Evolutionary conservation across 345 rosid genomes (phyloP).

Genomic region (Eucalyptus globulus): DNA sequence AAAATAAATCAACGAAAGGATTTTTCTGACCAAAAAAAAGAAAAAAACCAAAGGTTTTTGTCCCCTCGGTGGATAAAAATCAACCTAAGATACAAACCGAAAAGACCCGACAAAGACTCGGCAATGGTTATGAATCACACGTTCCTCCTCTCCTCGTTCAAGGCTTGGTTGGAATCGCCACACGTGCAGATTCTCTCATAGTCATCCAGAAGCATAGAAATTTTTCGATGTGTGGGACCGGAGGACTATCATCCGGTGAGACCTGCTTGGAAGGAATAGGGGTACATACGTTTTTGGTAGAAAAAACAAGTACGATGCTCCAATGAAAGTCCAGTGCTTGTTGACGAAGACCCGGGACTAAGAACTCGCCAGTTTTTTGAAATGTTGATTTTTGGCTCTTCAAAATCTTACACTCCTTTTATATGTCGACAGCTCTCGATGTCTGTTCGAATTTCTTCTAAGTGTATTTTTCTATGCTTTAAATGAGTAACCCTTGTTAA

Average conservation of each 20-base stretch:
- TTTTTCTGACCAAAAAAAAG: not conserved
- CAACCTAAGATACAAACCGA: not conserved
- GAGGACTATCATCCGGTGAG: not conserved
- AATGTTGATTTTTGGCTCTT: not conserved
- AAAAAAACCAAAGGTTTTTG: too few species aligned
- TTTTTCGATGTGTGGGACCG: not conserved
- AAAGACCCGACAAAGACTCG: not conserved
- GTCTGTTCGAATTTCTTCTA: not conserved
- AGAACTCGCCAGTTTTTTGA: not conserved
- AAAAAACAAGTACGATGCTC: not conserved
- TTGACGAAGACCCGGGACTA: not conserved
- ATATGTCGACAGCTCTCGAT: not conserved
- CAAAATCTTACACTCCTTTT: not conserved
- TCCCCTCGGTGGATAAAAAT: too few species aligned
- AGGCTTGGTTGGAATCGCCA: not conserved
- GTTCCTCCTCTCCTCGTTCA: not conserved
- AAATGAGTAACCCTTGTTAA: not conserved
- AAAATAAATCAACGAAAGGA: not conserved
- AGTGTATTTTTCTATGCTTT: not conserved
- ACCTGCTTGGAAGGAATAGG: not conserved
- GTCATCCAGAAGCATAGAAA: not conserved
- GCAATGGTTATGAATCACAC: not conserved
- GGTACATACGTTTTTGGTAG: not conserved
- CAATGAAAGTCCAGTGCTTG: not conserved
- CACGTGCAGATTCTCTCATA: rapidly evolving